Conservation (phyloP, 176 grass and related monocot species). For the Aechmea fasciata region DNA sequence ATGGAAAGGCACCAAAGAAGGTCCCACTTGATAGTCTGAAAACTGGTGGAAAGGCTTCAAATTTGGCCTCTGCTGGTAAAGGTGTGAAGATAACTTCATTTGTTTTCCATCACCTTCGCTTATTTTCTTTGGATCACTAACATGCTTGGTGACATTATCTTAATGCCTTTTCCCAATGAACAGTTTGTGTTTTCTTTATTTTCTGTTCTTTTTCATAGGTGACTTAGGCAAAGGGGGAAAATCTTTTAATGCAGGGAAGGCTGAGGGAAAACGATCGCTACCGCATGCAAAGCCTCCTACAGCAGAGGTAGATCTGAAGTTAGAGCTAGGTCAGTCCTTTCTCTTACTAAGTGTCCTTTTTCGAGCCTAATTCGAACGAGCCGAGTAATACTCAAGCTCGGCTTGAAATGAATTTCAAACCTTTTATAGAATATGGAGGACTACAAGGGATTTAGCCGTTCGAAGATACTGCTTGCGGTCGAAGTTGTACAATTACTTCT, state of each 20-base stretch:
- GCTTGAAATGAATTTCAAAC: too few relatives aligned
- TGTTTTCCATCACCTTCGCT: constrained; percentile 10
- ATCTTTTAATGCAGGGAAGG: constrained; percentile 28
- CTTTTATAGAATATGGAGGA: too few relatives aligned
- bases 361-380: too few relatives aligned
- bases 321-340: constrained; percentile 58
- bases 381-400: too few relatives aligned
- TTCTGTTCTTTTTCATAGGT: constrained; percentile 18
- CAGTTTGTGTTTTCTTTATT: neutral
- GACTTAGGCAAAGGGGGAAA: constrained; percentile 60
- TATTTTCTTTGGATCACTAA: neutral
- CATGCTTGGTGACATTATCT: neutral
- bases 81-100: constrained; percentile 20
- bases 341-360: constrained; percentile 5
- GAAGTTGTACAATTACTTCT: too few relatives aligned
- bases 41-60: constrained; percentile 31
- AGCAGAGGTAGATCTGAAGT: constrained; percentile 60
- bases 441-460: too few relatives aligned
- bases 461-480: too few relatives aligned
- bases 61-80: constrained; percentile 29
- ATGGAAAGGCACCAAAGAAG: constrained; percentile 40
- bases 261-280: constrained; percentile 32
- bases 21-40: constrained; percentile 28
- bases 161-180: neutral
- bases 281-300: constrained; percentile 44